These are phyloP conservation scores for Gossypium aridum DNA, from an alignment of 441 rosid species.

Conservation along the genomic window DNA sequence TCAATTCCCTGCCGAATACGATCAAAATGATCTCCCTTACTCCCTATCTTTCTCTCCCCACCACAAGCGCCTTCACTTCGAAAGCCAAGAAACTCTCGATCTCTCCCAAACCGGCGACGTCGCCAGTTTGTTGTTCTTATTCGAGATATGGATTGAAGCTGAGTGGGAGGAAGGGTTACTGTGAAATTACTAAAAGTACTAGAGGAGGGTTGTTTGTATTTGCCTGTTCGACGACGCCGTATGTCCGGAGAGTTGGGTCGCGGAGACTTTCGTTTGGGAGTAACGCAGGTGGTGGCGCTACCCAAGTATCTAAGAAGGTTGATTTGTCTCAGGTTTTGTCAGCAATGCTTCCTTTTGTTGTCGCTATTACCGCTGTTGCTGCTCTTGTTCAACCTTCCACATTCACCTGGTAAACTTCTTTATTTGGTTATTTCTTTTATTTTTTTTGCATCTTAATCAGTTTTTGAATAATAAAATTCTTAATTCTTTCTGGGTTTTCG, in stretches of 20 bases:
- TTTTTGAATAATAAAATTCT: background rate
- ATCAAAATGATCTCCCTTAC: slow-evolving; percentile 21
- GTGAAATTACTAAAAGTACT: background rate
- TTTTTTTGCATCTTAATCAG: background rate
- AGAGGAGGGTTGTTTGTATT: slow-evolving; percentile 24
- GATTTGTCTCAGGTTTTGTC: slow-evolving; percentile 73
- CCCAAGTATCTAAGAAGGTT: slow-evolving; percentile 20
- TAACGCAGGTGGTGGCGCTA: slow-evolving; percentile 19
- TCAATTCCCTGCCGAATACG: background rate
- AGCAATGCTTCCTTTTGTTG: slow-evolving; percentile 90
- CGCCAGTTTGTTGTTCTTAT: background rate
- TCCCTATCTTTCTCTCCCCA: background rate
- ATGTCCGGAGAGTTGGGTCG: slow-evolving; percentile 54
- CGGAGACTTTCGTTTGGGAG: slow-evolving; percentile 52
- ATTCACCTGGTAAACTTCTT: slow-evolving; percentile 58
- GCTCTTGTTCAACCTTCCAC: slow-evolving; percentile 78
- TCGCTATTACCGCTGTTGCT: slow-evolving; percentile 73
- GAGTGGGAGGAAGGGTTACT: background rate
- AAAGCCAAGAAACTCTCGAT: slow-evolving; percentile 15
- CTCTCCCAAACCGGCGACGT: background rate
- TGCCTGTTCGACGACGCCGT: slow-evolving; percentile 57
- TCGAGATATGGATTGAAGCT: slow-evolving; percentile 15
- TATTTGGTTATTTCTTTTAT: background rate
- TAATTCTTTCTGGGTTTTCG: background rate
- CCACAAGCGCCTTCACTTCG: slow-evolving; percentile 9